Percentiles rank a stretch among this genome's conserved stretches.
Conservation (phyloP, 306 rosid genomes). For the Argentina anserina region DNA sequence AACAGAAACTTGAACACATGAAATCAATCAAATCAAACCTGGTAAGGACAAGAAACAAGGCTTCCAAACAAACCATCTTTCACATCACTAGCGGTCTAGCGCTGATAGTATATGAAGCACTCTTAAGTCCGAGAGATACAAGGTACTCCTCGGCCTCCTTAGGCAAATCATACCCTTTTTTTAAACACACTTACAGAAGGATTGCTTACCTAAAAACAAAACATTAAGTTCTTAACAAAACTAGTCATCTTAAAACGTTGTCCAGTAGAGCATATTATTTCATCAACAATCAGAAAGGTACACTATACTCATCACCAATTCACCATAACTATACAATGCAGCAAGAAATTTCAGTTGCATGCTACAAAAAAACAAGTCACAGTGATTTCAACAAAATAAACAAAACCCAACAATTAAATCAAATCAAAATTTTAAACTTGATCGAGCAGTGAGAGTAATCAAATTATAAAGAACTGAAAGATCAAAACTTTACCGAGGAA, state of each 20-base stretch:
- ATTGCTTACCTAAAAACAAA: constrained; percentile 42
- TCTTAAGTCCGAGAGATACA: constrained; percentile 61
- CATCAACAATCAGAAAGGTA: not conserved
- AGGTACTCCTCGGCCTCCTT: constrained; percentile 59
- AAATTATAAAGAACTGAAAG: not conserved
- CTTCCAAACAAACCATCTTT: constrained; percentile 53
- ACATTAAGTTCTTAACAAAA: not conserved
- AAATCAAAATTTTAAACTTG: not conserved
- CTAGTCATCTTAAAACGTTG: not conserved
- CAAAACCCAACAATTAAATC: not conserved
- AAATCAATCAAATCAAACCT: constrained; percentile 54
- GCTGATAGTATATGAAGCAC: constrained; percentile 55
- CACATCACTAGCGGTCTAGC: constrained; percentile 54
- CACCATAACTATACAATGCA: not conserved
- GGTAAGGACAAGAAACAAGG: constrained; percentile 56
- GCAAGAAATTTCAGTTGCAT: not conserved
- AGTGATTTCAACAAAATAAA: not conserved
- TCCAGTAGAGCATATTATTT: not conserved
- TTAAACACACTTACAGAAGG: constrained; percentile 52
- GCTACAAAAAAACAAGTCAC: not conserved
- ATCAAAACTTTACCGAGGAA: constrained; percentile 38
- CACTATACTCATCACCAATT: not conserved
- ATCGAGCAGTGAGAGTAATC: not conserved
- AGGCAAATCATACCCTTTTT: constrained; percentile 63
- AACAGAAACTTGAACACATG: not conserved